phyloP scores from a whole-genome alignment of 1,139 yeast genomes.

The Scheffersomyces insectosa region DNA sequence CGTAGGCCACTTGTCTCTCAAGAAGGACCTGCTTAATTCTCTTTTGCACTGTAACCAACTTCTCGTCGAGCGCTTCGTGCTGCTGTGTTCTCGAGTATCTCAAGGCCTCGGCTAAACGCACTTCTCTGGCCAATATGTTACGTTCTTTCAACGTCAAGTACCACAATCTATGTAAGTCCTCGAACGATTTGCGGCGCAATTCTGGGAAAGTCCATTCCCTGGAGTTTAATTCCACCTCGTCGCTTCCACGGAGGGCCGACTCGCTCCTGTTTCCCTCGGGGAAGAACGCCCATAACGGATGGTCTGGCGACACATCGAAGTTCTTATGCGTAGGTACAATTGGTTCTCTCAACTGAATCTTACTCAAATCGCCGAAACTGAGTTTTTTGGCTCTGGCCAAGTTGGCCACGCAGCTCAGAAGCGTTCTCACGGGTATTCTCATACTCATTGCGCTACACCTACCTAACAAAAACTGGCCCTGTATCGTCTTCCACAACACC shows the following conservation, averaged over 20 bases:
- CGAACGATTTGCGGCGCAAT: constrained; percentile 86
- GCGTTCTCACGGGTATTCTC: constrained; percentile 11
- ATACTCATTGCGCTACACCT: no score
- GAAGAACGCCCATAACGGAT: constrained; percentile 96
- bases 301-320: constrained; percentile 74
- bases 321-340: constrained; percentile 79
- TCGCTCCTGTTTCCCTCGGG: constrained; percentile 48
- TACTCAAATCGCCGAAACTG: constrained; percentile 26
- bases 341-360: constrained; percentile 68
- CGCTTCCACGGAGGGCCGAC: constrained; percentile 57
- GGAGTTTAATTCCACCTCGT: constrained; percentile 58
- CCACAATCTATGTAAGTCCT: constrained; percentile 91
- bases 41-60: constrained; percentile 41
- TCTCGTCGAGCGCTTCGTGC: constrained; percentile 34
- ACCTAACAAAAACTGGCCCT: no score
- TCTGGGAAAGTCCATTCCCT: constrained; percentile 89
- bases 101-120: constrained; percentile 41
- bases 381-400: constrained; percentile 29
- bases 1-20: constrained; percentile 78
- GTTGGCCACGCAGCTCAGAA: constrained; percentile 17
- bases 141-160: constrained; percentile 81
- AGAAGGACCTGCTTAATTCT: constrained; percentile 83
- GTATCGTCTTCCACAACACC: no score
- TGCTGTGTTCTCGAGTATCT: constrained; percentile 26
- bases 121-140: constrained; percentile 77